These are phyloP conservation scores for Globisporangium canariense DNA, from an alignment of 352 stramenopile genomes.

Conservation along the genomic window DNA sequence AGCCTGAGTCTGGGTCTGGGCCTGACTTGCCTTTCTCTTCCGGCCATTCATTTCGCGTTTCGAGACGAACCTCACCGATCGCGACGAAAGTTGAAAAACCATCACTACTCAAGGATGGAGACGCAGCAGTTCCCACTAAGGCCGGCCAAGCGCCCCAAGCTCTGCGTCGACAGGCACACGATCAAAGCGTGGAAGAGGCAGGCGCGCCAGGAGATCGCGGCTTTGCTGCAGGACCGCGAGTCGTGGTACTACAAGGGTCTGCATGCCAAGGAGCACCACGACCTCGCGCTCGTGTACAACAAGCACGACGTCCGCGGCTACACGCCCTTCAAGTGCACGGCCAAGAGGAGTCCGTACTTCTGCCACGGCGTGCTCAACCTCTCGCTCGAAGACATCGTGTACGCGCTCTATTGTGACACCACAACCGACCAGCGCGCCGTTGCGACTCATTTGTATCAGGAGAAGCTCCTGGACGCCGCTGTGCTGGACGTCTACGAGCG, in stretches of 20 bases:
- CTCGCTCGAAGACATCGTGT: conserved; percentile 37
- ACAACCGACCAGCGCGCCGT: conserved; percentile 31
- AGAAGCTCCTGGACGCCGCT: conserved; percentile 40
- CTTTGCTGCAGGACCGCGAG: conserved; percentile 25
- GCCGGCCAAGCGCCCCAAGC: not conserved
- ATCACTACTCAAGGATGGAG: not conserved
- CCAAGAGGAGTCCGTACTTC: conserved; percentile 10
- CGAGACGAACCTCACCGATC: not conserved
- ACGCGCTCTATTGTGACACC: conserved; percentile 28
- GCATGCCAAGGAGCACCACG: conserved; percentile 10
- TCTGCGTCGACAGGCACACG: not conserved
- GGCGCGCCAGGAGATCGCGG: conserved; percentile 23
- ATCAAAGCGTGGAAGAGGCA: conserved; percentile 2
- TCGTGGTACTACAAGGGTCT: conserved; percentile 43
- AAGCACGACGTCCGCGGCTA: conserved; percentile 24
- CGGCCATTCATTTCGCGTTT: conserved; percentile 1
- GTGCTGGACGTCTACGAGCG: conserved; percentile 37
- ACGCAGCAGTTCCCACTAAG: not conserved
- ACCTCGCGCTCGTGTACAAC: conserved; percentile 28
- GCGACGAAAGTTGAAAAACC: not conserved
- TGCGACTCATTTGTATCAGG: conserved; percentile 39
- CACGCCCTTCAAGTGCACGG: not conserved
- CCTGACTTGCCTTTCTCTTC: too few species aligned
- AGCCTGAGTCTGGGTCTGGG: too few species aligned
- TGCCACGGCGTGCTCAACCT: conserved; percentile 32